phyloP scores from a whole-genome alignment of 2,329 filamentous ascomycete species.

The Xylariaceae sp. region DNA sequence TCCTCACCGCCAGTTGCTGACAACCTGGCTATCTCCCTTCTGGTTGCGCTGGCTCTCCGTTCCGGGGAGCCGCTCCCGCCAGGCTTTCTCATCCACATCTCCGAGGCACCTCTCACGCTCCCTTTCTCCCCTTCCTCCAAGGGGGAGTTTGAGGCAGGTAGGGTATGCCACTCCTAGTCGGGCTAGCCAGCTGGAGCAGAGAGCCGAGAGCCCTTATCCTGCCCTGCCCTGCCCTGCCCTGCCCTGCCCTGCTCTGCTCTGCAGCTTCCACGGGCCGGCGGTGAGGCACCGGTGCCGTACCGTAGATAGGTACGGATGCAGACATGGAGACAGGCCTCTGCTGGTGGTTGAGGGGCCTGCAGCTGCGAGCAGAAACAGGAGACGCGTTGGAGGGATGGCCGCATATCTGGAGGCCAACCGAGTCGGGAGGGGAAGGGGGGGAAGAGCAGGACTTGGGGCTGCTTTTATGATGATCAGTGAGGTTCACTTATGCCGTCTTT shows the following conservation, averaged over 20 bases:
- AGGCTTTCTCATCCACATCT: no score
- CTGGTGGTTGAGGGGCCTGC: no score
- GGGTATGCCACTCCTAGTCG: no score
- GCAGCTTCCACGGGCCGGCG: no score
- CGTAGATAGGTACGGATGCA: neutral
- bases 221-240: no score
- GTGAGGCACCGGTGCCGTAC: neutral
- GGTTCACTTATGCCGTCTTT: neutral
- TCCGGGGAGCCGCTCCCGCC: neutral
- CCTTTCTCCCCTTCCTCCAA: no score
- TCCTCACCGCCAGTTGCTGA: neutral
- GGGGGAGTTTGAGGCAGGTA: no score
- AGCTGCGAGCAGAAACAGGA: neutral
- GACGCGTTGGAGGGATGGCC: constrained; percentile 5
- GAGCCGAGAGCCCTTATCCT: neutral
- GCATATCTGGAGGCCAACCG: constrained; percentile 6
- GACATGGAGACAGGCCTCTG: no score
- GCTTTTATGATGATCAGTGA: neutral
- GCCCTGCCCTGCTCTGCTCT: no score
- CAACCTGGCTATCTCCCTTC: no score
- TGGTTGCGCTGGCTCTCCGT: neutral
- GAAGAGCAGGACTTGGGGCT: neutral
- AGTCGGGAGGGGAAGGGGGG: neutral
- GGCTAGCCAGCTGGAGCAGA: no score
- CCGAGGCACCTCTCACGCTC: no score